Base-by-base conservation (phyloP, 768 basidiomycete species). In the Dioszegia aurantiaca region DNA sequence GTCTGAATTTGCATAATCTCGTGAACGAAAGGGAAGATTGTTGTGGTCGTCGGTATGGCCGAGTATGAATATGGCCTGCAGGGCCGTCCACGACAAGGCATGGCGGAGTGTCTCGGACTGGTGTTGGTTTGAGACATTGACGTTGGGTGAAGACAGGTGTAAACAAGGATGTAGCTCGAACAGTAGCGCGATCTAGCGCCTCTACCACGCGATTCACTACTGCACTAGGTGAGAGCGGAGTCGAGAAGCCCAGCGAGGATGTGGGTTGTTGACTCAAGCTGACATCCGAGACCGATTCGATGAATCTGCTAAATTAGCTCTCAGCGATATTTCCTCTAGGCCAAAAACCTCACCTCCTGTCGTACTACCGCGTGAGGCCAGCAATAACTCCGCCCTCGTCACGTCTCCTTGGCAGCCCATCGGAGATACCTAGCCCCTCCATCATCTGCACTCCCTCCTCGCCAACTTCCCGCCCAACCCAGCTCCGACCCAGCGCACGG, bases 401-500 rank as follows among this genome's bases (percentile, higher is more conserved):
- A 4, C 11, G n/a, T 24, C 23, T 24, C 23, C 51, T 39, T 21
- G 51, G 51, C 37, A 53, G 17, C 3, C 51, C 51, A 12, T 53
- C 51, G 12, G 14, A 10, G 3, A 53, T 17, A 1, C 36, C 24
- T n/a, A 53, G 21, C 23, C 33, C 48, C 19, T 41, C 37, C 52
- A 49, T 45, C 58, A 23, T 28, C 37, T 44, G 44, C 40, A 45
- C 19, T 17, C 23, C 55, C 11, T 41, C 30, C n/a, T 28, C 59
- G 30, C 51, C 39, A 11, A 17, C 58, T 24, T 67, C 62, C 37
- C 40, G 27, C 9, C 63, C 64, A 28, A 55, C 41, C 64, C 65
- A 64, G 14, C 55, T 64, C 48, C 60, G 47, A 1, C 58, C 59
- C 12, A 70, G 31, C 3, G 59, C 67, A 1, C 67, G 40, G 23